Evolutionary conservation across 2,329 filamentous ascomycete genomes (phyloP), one percentile per base, ranked within the genome.

Genomic region (Ophiocordyceps unilateralis): DNA sequence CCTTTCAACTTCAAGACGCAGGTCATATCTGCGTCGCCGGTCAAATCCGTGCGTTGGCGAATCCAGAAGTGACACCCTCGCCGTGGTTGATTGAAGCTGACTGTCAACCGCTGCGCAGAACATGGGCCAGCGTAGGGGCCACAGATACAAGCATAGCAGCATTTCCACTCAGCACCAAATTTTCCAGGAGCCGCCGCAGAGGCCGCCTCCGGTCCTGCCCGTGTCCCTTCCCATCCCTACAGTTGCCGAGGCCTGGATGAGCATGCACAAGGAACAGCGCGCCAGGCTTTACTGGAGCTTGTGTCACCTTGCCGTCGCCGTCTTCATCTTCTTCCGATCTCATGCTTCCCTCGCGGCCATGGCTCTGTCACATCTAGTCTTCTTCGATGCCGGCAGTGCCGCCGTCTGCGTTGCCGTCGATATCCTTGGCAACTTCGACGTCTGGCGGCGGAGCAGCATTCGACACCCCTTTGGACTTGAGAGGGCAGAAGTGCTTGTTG

Each of bases 101-200:
- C 28, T n/a, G 6, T 32, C 17, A 19, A 8, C 11, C 21, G 17
- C 22, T 34, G 24, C 22, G 41, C 43, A 93, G 81, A 89, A 86
- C 52, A 77, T 95, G 49, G 88, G 88, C 49, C 85, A 94, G 61
- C 78, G 91, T 50, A 81, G 89, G 47, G 91, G 91, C 48, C 91
- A 98, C 67, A 87, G 91, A 59, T 98, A 98, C 71, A 94, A 95
- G 58, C 89, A 96, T 66, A 93, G 84, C 59, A 93, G 85, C 58
- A 82, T 98, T 45, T 93, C 85, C 19, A 66, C 76, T 8, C 76
- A 80, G 53, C 88, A 96, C 58, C 88, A 95, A 61, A 93, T 96
- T 61, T 94, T 96, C 61, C 84, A 93, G 52, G 87, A 95, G 58
- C 91, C 91, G 7, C 80, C 87, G 0, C 82, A 77, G 5, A 76